phyloP scores from a whole-genome alignment of 2,329 filamentous ascomycete species.

The Samsoniella hepiali region DNA sequence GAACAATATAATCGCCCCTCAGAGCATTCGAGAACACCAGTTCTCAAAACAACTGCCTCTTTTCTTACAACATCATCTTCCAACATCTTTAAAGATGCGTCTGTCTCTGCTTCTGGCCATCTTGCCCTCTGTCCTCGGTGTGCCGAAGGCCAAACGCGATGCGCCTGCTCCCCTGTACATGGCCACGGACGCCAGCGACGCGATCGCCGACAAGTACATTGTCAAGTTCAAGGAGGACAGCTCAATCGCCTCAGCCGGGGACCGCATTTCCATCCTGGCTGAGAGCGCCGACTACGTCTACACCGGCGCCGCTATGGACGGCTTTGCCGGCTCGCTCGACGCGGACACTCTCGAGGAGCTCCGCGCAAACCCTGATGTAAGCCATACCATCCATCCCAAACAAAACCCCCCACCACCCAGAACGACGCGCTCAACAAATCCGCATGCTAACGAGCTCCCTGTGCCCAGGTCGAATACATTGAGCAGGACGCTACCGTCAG shows the following conservation, averaged over 20 bases:
- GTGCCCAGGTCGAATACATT: slow-evolving; percentile 33
- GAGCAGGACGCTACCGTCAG: slow-evolving; percentile 44
- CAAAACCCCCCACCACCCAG: no score
- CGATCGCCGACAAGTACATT: slow-evolving; percentile 31
- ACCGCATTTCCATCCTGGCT: slow-evolving; percentile 20
- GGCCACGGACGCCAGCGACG: slow-evolving; percentile 18
- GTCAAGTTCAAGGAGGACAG: slow-evolving; percentile 29
- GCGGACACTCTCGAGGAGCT: slow-evolving; percentile 23
- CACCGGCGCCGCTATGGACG: slow-evolving; percentile 22
- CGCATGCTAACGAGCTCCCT: no score
- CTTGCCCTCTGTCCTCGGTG: slow-evolving; percentile 25
- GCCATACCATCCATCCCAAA: neutral
- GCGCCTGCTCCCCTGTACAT: slow-evolving; percentile 28
- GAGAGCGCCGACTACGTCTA: slow-evolving; percentile 27
- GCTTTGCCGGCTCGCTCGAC: slow-evolving; percentile 27
- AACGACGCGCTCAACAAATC: no score
- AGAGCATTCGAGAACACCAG: neutral
- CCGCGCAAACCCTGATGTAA: slow-evolving; percentile 26
- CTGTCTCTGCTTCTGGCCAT: slow-evolving; percentile 25
- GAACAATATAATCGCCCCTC: neutral
- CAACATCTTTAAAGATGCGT: slow-evolving; percentile 22
- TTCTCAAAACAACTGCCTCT: neutral
- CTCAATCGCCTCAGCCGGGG: slow-evolving; percentile 19
- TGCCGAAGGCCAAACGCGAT: slow-evolving; percentile 25
- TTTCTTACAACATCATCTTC: no score